These are phyloP conservation scores for Cyanophora paradoxa DNA, from an alignment of 78 protist species.

Conservation along the genomic window DNA sequence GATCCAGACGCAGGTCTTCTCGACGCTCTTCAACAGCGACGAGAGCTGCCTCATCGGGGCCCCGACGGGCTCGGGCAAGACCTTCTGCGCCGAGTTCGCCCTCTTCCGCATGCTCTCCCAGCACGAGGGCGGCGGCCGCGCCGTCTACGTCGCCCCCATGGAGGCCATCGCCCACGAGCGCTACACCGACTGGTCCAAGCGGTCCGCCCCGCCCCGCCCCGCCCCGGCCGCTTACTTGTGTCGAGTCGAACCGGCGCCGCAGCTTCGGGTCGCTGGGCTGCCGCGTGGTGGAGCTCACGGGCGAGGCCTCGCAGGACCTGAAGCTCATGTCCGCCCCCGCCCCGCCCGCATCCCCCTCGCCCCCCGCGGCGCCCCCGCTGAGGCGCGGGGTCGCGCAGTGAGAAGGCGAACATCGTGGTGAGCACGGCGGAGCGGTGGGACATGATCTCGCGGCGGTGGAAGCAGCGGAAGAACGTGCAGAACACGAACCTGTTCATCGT, in stretches of 20 bases:
- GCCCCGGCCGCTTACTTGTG: too few species aligned
- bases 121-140: not conserved
- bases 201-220: too few species aligned
- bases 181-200: slow-evolving; percentile 27
- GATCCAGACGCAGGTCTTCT: slow-evolving; percentile 81
- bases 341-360: too few species aligned
- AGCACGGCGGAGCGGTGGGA: slow-evolving; percentile 91
- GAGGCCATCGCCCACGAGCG: slow-evolving; percentile 28
- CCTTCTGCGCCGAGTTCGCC: slow-evolving; percentile 92
- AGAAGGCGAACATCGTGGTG: slow-evolving; percentile 20
- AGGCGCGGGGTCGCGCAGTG: too few species aligned
- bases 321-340: too few species aligned
- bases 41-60: slow-evolving; percentile 82
- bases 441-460: slow-evolving; percentile 83
- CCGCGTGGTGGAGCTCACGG: slow-evolving; percentile 48
- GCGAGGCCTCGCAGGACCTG: slow-evolving; percentile 54
- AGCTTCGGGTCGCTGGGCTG: slow-evolving; percentile 18
- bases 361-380: too few species aligned
- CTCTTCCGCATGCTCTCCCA: slow-evolving; percentile 51
- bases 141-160: slow-evolving; percentile 46
- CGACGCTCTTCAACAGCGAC: slow-evolving; percentile 59
- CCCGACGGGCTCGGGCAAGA: slow-evolving; percentile 94
- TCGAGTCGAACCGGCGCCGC: too few species aligned
- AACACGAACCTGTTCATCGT: slow-evolving; percentile 61
- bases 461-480: slow-evolving; percentile 62